Evolutionary conservation across 2,329 filamentous ascomycete genomes (phyloP).

Genomic region (Ilyonectria mors-panacis): DNA sequence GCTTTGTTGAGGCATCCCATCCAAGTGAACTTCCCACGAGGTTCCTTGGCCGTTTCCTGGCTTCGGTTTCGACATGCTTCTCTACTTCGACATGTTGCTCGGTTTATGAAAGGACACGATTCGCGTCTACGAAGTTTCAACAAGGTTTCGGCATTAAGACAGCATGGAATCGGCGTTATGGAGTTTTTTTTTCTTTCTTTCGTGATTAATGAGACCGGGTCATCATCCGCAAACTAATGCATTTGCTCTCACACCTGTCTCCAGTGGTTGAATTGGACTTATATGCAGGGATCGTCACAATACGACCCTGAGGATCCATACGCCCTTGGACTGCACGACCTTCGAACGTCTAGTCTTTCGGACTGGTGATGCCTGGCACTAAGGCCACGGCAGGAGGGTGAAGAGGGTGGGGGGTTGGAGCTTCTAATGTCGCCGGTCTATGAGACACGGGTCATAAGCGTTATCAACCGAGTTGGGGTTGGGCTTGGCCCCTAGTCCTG

Average conservation of each 20-base stretch:
- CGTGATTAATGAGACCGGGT: slow-evolving; percentile 24
- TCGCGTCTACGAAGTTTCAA: slow-evolving; percentile 40
- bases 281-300: slow-evolving; percentile 2
- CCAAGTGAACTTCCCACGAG: slow-evolving; percentile 1
- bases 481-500: background rate
- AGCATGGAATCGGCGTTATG: slow-evolving; percentile 53
- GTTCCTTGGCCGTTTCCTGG: slow-evolving; percentile 14
- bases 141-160: slow-evolving; percentile 49
- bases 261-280: slow-evolving; percentile 1
- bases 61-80: slow-evolving; percentile 26
- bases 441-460: background rate
- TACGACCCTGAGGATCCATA: background rate
- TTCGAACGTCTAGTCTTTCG: background rate
- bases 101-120: slow-evolving; percentile 43
- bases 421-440: slow-evolving; percentile 4
- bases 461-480: background rate
- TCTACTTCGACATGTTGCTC: slow-evolving; percentile 38
- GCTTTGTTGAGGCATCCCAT: slow-evolving; percentile 14
- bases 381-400: slow-evolving; percentile 5
- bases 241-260: slow-evolving; percentile 18
- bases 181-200: slow-evolving; percentile 44
- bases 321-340: background rate
- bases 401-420: background rate
- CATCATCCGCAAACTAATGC: slow-evolving; percentile 40
- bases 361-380: background rate